A percentile compares a stretch with the other conserved stretches of the same genome.
Evolutionary conservation across 768 basidiomycete genomes (phyloP).

Genomic region (Lactarius sp.): DNA sequence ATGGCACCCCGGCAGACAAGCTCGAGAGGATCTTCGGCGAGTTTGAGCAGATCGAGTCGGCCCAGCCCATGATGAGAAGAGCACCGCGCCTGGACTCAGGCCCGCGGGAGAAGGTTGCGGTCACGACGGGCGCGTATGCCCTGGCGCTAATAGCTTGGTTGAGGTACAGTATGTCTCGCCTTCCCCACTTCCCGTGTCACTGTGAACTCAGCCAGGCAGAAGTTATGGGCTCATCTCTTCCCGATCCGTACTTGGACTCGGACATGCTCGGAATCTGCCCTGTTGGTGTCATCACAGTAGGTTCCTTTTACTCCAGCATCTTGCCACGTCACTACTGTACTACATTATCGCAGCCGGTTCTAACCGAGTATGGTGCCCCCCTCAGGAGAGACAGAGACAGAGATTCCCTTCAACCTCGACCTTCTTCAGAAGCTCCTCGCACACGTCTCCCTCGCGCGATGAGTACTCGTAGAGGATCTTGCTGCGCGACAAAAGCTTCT

Average conservation of each 20-base stretch:
- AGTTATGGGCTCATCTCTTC: slow-evolving; percentile 35
- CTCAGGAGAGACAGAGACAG: slow-evolving; percentile 25
- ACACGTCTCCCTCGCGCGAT: slow-evolving; percentile 56
- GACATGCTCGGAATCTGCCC: slow-evolving; percentile 57
- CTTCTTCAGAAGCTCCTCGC: slow-evolving; percentile 66
- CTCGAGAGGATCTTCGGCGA: slow-evolving; percentile 52
- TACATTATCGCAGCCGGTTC: slow-evolving; percentile 5
- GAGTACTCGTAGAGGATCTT: slow-evolving; percentile 61
- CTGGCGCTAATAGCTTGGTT: slow-evolving; percentile 57
- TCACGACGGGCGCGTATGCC: slow-evolving; percentile 61
- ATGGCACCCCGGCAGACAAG: too few relatives aligned
- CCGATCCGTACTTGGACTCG: slow-evolving; percentile 41
- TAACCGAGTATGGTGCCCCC: slow-evolving; percentile 25
- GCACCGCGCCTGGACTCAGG: slow-evolving; percentile 44
- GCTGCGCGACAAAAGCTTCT: slow-evolving; percentile 72
- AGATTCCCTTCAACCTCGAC: slow-evolving; percentile 69
- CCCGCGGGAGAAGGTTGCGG: slow-evolving; percentile 39
- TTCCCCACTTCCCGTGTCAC: background rate
- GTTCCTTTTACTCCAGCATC: slow-evolving; percentile 4
- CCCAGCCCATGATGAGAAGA: slow-evolving; percentile 34
- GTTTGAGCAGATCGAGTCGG: slow-evolving; percentile 69
- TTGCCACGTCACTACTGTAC: background rate
- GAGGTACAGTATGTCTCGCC: slow-evolving; percentile 36
- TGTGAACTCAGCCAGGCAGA: slow-evolving; percentile 54
- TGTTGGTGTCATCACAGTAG: slow-evolving; percentile 44